Percentiles rank a stretch among this genome's conserved stretches.
Evolutionary conservation across 2,329 filamentous ascomycete genomes (phyloP).

Genomic region (Teratosphaeria nubilosa): DNA sequence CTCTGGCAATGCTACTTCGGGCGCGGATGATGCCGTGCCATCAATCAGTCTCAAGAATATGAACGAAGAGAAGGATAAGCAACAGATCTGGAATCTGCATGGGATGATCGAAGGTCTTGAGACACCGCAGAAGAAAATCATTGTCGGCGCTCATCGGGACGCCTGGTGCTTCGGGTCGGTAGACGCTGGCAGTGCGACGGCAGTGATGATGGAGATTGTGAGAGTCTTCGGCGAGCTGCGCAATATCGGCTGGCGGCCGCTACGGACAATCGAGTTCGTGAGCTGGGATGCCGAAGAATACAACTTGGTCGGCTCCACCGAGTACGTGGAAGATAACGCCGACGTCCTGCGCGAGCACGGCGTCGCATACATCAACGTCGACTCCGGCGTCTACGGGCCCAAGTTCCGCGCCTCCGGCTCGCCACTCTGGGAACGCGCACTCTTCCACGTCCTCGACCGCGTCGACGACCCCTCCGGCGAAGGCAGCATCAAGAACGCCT

Average conservation of each 20-base stretch:
- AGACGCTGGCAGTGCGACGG: conserved; percentile 79
- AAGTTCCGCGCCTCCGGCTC: conserved; percentile 66
- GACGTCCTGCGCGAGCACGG: conserved; percentile 62
- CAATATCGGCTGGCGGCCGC: conserved; percentile 71
- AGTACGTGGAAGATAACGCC: conserved; percentile 81
- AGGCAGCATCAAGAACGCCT: conserved; percentile 55
- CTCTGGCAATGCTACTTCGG: conserved; percentile 59
- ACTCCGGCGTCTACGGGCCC: conserved; percentile 63
- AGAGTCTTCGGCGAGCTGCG: conserved; percentile 74
- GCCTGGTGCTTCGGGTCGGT: conserved; percentile 82
- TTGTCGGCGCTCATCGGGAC: conserved; percentile 89
- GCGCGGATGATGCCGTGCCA: conserved; percentile 39
- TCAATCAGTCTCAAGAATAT: conserved; percentile 73
- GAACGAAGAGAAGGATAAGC: conserved; percentile 46
- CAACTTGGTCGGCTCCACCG: conserved; percentile 87
- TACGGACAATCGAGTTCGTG: conserved; percentile 92
- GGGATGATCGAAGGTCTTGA: conserved; percentile 78
- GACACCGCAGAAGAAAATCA: conserved; percentile 69
- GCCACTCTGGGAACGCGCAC: conserved; percentile 63
- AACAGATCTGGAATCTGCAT: conserved; percentile 87
- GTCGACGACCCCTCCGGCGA: conserved; percentile 64
- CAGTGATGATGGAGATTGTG: conserved; percentile 80
- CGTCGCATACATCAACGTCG: conserved; percentile 85
- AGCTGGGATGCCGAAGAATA: conserved; percentile 94
- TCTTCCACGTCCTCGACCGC: conserved; percentile 63